Evolutionary conservation across 768 basidiomycete species (phyloP), one percentile per base, ranked within the genome.

Genomic region (Lyophyllum atratum): DNA sequence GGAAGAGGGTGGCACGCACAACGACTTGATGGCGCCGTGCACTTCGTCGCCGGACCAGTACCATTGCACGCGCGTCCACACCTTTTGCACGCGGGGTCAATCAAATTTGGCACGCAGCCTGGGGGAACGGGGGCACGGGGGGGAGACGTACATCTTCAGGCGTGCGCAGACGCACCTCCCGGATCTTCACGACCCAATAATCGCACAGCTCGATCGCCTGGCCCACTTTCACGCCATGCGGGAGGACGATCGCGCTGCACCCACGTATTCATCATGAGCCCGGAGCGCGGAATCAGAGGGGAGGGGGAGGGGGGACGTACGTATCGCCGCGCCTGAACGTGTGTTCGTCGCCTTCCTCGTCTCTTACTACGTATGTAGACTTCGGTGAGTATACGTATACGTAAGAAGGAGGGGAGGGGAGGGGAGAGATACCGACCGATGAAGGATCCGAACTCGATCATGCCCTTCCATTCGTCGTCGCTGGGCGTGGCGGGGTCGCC

Each of bases 51-150:
- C 73, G 1, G 78, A 74, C 67, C 82, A 87, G 47, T 71, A 85
- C 85, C 85, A 87, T 47, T 80, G 76, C 0, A 87, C 75, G 10
- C 59, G 66, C 0, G 71, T 75, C 82, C 82, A 86, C 0, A 86
- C 84, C 79, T 86, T 34, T 1, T 34, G 40, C 6, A 31, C 26
- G 19, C 21, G 33, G 9, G 28, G n/a, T 22, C n/a, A 28, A 11
- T n/a, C n/a, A n/a, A n/a, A n/a, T n/a, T n/a, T n/a, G n/a, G 26
- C 14, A 17, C 29, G 11, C 25, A 8, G 11, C 14, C 21, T 22
- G 2, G 1, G 26, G 10, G 29, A 29, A 52, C 31, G 17, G 1
- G 21, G 42, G 17, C 1, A 52, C 37, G 46, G 17, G 25, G 44
- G 42, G 43, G 24, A 19, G 10, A 60, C 72, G 45, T 53, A 81